A percentile compares a stretch with the other conserved stretches of the same genome.
These are phyloP conservation scores for Suillus subalutaceus DNA, from an alignment of 768 basidiomycete genomes.

Conservation along the genomic window DNA sequence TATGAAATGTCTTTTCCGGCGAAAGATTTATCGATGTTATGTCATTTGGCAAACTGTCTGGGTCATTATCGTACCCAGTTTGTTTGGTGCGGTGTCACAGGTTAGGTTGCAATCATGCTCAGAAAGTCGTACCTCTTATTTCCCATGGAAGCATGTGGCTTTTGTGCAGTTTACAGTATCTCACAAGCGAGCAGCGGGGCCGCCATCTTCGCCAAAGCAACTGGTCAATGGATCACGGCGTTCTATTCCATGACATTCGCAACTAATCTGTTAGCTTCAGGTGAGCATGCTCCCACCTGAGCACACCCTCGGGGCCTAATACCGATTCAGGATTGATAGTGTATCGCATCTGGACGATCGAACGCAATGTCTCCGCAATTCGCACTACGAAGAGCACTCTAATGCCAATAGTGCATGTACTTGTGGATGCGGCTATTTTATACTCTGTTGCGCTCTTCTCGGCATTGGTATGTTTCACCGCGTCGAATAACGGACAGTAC, in stretches of 20 bases:
- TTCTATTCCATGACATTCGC: conserved; percentile 10
- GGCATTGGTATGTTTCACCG: no score
- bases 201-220: conserved; percentile 4
- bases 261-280: conserved; percentile 7
- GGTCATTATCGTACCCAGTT: neutral
- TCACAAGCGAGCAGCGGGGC: conserved; percentile 4
- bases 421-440: no score
- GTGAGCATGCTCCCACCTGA: neutral
- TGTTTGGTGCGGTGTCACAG: conserved; percentile 8
- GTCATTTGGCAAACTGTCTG: neutral
- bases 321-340: neutral
- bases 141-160: neutral
- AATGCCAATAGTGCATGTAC: no score
- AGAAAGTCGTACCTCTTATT: neutral
- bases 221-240: conserved; percentile 11
- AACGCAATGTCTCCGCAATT: neutral
- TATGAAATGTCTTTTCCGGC: neutral
- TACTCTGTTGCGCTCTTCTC: no score
- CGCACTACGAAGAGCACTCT: neutral
- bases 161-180: conserved; percentile 2
- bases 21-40: neutral
- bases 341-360: neutral
- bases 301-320: no score
- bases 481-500: no score
- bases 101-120: neutral